phyloP scores from a whole-genome alignment of 148 eudicot genomes.

The Rheum nobile region DNA sequence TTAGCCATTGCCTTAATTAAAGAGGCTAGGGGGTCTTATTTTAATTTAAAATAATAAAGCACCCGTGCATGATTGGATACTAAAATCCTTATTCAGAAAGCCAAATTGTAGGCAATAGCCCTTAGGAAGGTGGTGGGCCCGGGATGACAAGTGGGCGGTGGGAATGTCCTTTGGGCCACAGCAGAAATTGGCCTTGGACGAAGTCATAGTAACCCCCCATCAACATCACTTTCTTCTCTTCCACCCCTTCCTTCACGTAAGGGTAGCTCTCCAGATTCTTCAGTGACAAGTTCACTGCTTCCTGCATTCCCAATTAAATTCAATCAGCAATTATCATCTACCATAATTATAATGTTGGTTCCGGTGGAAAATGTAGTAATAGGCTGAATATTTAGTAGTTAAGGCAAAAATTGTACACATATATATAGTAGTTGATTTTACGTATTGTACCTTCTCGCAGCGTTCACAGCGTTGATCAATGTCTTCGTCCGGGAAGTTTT shows the following conservation, averaged over 20 bases:
- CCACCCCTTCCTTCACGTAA: conserved; percentile 1
- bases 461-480: neutral
- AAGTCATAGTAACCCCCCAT: conserved; percentile 7
- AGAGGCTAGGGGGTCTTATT: no score
- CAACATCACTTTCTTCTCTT: neutral
- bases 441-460: neutral
- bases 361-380: no score
- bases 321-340: neutral
- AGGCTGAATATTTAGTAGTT: no score
- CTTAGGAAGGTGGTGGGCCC: neutral
- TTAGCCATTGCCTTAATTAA: no score
- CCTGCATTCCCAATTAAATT: neutral
- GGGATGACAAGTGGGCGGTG: conserved; percentile 3
- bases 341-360: no score
- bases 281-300: conserved; percentile 7
- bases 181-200: neutral
- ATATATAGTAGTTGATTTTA: no score
- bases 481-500: neutral
- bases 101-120: no score
- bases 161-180: neutral
- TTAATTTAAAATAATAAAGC: no score
- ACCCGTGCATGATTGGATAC: no score
- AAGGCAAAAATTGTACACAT: no score
- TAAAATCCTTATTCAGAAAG: no score
- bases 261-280: conserved; percentile 5